phyloP scores from a whole-genome alignment of 2,329 filamentous ascomycete species.

The Ophiostoma sp. region DNA sequence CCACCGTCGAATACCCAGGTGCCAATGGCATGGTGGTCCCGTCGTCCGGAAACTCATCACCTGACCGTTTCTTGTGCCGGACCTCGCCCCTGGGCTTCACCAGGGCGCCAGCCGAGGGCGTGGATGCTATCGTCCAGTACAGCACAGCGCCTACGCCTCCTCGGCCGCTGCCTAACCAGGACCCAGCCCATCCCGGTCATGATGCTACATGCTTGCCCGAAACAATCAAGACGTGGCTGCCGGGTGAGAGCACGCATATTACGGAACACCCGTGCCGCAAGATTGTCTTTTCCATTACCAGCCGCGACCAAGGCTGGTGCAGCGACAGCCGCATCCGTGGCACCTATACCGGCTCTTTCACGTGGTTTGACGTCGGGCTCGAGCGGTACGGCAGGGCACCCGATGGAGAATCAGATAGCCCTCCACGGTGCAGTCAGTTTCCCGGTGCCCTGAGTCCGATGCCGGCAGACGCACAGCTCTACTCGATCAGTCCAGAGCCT shows the following conservation, averaged over 20 bases:
- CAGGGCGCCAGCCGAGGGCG: neutral
- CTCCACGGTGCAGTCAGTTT: neutral
- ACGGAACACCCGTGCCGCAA: conserved; percentile 52
- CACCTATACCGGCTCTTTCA: conserved; percentile 48
- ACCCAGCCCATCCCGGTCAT: neutral
- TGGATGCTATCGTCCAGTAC: neutral
- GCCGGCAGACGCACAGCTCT: neutral
- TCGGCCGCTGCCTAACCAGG: neutral
- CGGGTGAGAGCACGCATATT: conserved; percentile 18
- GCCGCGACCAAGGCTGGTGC: conserved; percentile 56
- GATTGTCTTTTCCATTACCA: conserved; percentile 54
- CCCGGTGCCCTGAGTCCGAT: neutral
- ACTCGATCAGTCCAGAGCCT: neutral
- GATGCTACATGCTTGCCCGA: conserved; percentile 8
- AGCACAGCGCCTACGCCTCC: neutral
- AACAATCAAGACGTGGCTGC: conserved; percentile 11
- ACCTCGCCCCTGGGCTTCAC: conserved; percentile 39
- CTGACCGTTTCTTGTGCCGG: conserved; percentile 27
- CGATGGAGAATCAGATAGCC: neutral
- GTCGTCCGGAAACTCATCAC: neutral
- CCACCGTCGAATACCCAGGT: neutral
- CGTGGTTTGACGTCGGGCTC: conserved; percentile 60
- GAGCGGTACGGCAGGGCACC: conserved; percentile 47
- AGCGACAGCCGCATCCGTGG: conserved; percentile 33
- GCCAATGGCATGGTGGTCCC: conserved; percentile 41